A percentile compares a stretch with the other conserved stretches of the same genome.
phyloP scores from a whole-genome alignment of 305 asterid genomes.

The Fraxinus dipetala region DNA sequence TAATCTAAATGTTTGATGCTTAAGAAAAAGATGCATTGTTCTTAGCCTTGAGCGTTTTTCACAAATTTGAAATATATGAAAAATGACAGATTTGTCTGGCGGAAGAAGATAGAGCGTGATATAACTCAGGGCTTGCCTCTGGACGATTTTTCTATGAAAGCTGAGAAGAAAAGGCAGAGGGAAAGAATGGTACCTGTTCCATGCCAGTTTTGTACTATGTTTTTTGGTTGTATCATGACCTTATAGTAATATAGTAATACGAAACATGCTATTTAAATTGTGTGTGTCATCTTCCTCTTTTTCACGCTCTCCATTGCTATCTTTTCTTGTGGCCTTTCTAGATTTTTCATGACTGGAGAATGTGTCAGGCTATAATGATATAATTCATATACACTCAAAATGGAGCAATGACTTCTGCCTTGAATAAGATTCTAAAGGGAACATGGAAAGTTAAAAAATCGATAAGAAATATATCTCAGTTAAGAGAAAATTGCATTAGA shows the following conservation, averaged over 20 bases:
- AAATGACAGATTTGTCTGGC: conserved; percentile 67
- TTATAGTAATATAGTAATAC: neutral
- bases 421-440: neutral
- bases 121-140: conserved; percentile 67
- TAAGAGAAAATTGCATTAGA: neutral
- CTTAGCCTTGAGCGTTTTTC: neutral
- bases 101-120: conserved; percentile 81
- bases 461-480: neutral
- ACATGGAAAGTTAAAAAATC: neutral
- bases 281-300: neutral
- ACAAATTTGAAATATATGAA: conserved; percentile 6
- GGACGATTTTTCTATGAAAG: conserved; percentile 65
- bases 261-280: neutral
- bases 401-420: neutral
- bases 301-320: neutral
- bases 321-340: conserved; percentile 12
- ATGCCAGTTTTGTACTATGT: neutral
- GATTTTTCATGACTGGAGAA: neutral
- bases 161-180: conserved; percentile 74
- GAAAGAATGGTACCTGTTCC: conserved; percentile 60
- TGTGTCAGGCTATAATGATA: neutral
- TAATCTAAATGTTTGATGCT: neutral
- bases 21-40: conserved; percentile 8
- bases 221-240: neutral
- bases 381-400: neutral